A percentile compares a stretch with the other conserved stretches of the same genome.
These are phyloP conservation scores for Plasmodium billcollinsi DNA, from an alignment of 169 alveolate genomes.

Conservation along the genomic window DNA sequence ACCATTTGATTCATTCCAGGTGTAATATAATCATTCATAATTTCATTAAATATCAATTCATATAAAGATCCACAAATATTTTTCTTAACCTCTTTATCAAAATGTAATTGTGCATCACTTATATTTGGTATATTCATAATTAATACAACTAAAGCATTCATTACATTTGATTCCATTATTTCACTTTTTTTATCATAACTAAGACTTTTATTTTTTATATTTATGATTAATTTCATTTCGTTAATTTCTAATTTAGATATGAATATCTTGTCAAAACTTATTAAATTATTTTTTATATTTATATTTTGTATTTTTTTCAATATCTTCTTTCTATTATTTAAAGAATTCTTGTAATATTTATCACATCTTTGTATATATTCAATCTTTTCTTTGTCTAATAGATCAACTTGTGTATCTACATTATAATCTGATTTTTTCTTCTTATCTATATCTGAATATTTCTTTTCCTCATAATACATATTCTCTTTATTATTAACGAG, in stretches of 20 bases:
- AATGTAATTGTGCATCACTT: conserved; percentile 77
- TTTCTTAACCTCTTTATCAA: conserved; percentile 57
- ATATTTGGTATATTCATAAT: conserved; percentile 72
- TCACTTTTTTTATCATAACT: conserved; percentile 76
- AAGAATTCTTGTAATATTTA: conserved; percentile 32
- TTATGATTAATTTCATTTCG: conserved; percentile 61
- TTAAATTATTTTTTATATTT: conserved; percentile 61
- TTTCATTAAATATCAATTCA: conserved; percentile 63
- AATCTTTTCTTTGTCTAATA: conserved; percentile 34
- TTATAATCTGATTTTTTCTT: conserved; percentile 1
- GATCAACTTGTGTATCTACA: background rate
- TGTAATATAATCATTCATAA: conserved; percentile 80
- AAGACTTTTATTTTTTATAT: conserved; percentile 68
- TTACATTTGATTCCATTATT: conserved; percentile 68
- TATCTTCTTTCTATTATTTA: conserved; percentile 39
- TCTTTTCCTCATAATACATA: too few species aligned
- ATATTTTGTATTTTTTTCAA: conserved; percentile 59
- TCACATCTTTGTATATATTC: conserved; percentile 34
- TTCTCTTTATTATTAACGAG: too few species aligned
- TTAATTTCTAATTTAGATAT: conserved; percentile 67
- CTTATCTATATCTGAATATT: background rate
- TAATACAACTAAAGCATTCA: conserved; percentile 58
- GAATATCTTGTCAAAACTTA: conserved; percentile 67
- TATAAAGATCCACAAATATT: conserved; percentile 72
- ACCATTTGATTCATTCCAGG: conserved; percentile 85